Conservation (phyloP, 2,329 filamentous ascomycete genomes). For the Tolypocladium inflatum region DNA sequence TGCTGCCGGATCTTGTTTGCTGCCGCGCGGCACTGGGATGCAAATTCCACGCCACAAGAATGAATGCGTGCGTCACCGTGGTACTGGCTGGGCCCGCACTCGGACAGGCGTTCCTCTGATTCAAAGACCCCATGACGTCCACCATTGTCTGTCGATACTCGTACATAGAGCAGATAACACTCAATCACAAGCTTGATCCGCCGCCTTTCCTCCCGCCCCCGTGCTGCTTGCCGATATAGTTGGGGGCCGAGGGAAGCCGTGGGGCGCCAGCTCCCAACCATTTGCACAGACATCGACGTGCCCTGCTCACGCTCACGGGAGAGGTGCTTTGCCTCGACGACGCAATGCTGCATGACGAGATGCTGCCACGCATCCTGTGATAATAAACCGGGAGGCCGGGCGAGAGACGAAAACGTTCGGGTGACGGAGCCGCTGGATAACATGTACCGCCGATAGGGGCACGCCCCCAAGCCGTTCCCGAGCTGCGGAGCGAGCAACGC, state of each 20-base stretch:
- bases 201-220: background rate
- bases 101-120: background rate
- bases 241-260: conserved; percentile 1
- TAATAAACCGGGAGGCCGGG: background rate
- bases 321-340: background rate
- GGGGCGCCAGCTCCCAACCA: background rate
- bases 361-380: background rate
- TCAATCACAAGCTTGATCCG: background rate
- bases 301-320: background rate
- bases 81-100: background rate
- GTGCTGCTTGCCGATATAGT: background rate
- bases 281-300: background rate
- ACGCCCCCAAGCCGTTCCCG: background rate
- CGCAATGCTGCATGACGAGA: background rate
- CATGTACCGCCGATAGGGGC: background rate
- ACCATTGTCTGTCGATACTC: background rate
- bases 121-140: background rate
- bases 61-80: background rate
- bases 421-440: background rate
- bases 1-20: background rate
- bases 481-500: background rate
- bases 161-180: background rate
- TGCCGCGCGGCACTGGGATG: background rate
- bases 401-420: background rate
- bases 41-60: background rate